Evolutionary conservation across 495 filamentous ascomycete species (phyloP).

Genomic region (Beverwykella pulmonaria): DNA sequence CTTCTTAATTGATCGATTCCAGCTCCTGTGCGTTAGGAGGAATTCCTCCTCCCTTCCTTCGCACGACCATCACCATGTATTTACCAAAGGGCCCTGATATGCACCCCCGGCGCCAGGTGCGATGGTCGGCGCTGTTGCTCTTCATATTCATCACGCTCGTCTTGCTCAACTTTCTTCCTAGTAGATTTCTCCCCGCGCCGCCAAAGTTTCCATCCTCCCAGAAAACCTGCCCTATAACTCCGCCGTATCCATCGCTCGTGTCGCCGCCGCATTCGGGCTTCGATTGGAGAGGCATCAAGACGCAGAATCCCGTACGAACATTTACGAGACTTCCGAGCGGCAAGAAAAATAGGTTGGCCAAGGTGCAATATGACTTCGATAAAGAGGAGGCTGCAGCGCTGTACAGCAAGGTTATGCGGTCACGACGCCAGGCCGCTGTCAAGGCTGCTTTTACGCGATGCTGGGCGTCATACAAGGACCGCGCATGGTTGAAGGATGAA

Average conservation of each 20-base stretch:
- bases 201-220: conserved; percentile 5
- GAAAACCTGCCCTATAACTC: conserved; percentile 10
- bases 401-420: conserved; percentile 9
- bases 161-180: neutral
- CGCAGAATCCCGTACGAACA: conserved; percentile 15
- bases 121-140: conserved; percentile 10
- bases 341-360: conserved; percentile 3
- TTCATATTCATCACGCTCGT: conserved; percentile 12
- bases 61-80: neutral
- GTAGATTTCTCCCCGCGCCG: neutral
- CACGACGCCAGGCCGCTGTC: conserved; percentile 55
- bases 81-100: neutral
- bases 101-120: neutral
- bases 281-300: conserved; percentile 20
- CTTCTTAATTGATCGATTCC: neutral
- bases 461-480: conserved; percentile 74
- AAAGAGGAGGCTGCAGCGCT: conserved; percentile 1
- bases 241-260: conserved; percentile 9
- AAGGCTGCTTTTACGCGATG: conserved; percentile 68
- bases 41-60: neutral
- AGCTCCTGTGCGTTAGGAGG: neutral
- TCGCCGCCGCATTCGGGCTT: conserved; percentile 1
- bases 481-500: conserved; percentile 83
- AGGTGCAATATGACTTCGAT: conserved; percentile 25
- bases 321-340: conserved; percentile 11